Percentiles rank a stretch among this genome's conserved stretches.
Conservation (phyloP, 148 eudicot species). For the Talinum fruticosum region DNA sequence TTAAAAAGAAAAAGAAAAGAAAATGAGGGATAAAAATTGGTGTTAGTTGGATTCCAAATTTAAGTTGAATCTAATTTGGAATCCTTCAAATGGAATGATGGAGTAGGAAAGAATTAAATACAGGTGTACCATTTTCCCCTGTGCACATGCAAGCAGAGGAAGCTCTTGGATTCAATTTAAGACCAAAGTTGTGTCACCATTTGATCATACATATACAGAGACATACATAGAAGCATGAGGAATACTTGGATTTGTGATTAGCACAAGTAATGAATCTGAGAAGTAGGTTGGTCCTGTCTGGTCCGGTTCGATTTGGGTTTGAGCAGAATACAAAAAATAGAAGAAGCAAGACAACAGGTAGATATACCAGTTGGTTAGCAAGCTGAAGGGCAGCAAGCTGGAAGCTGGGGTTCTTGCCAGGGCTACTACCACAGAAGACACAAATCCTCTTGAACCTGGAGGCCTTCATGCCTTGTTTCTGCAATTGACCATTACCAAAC, state of each 20-base stretch:
- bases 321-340: neutral
- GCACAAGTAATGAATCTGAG: no score
- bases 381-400: slow-evolving; percentile 10
- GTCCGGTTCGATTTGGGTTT: no score
- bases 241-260: neutral
- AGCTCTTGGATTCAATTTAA: neutral
- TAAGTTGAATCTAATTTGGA: no score
- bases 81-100: no score
- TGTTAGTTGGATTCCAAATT: no score
- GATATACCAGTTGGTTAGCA: neutral
- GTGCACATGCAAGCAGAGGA: neutral
- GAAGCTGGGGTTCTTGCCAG: slow-evolving; percentile 5
- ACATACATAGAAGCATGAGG: neutral
- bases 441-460: slow-evolving; percentile 2
- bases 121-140: neutral
- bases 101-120: no score
- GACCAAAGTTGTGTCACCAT: neutral
- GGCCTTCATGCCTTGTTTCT: neutral
- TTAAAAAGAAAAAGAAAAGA: no score
- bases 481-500: neutral
- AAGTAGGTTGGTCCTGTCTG: no score
- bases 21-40: no score
- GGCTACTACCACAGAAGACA: slow-evolving; percentile 2
- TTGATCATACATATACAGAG: no score
- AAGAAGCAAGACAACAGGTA: neutral